These are phyloP conservation scores for Dionaea muscipula DNA, from an alignment of 179 eudicot genomes.

Conservation along the genomic window DNA sequence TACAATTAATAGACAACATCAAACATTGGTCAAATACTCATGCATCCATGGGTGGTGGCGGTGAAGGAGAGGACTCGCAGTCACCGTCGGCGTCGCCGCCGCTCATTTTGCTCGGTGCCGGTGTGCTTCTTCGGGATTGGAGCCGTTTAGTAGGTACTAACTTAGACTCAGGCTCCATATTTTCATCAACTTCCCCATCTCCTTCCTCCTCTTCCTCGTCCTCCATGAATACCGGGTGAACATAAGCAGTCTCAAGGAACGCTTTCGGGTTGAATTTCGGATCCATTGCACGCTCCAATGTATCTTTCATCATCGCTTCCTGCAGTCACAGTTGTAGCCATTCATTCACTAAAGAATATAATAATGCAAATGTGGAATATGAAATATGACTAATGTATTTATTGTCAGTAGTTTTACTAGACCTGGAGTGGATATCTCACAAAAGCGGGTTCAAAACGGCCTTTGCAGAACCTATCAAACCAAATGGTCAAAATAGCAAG, in stretches of 20 bases:
- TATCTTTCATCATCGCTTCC: slow-evolving; percentile 92
- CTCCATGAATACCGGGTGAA: slow-evolving; percentile 58
- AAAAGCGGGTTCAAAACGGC: slow-evolving; percentile 74
- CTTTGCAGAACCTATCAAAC: slow-evolving; percentile 71
- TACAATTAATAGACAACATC: too few species aligned
- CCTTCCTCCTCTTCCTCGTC: slow-evolving; percentile 42
- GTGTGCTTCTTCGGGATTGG: slow-evolving; percentile 56
- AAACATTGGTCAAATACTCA: too few species aligned
- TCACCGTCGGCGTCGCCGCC: too few species aligned
- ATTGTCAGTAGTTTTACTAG: slow-evolving; percentile 2
- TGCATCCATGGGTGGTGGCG: too few species aligned
- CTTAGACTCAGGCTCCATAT: slow-evolving; percentile 27
- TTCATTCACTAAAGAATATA: too few species aligned
- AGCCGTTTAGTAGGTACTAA: slow-evolving; percentile 66
- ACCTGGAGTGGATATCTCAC: slow-evolving; percentile 71
- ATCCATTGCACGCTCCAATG: slow-evolving; percentile 65
- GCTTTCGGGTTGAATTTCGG: slow-evolving; percentile 58
- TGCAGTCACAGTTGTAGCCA: slow-evolving; percentile 12
- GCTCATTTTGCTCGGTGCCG: slow-evolving; percentile 63
- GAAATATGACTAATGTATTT: too few species aligned
- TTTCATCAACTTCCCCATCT: slow-evolving; percentile 12
- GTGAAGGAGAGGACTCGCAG: too few species aligned
- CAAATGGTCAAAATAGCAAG: slow-evolving; percentile 68
- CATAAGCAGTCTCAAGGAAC: slow-evolving; percentile 52
- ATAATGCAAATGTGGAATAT: too few species aligned